phyloP scores from a whole-genome alignment of 73 alveolate genomes.

The Paramecium sexaurelia region DNA sequence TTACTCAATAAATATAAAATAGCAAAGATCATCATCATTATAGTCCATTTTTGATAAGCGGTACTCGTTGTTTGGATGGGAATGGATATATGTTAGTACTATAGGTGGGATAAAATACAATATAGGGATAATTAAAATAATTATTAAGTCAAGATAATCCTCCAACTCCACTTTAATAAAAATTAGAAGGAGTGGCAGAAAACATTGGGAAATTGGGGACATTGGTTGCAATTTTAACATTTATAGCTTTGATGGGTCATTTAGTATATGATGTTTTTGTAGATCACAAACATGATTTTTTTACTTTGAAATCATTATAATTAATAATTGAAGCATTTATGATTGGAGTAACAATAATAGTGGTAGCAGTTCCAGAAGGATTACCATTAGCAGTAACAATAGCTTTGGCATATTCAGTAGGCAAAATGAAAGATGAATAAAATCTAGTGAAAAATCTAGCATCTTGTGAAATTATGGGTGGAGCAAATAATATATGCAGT shows the following conservation, averaged over 20 bases:
- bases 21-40: neutral
- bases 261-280: slow-evolving; percentile 28
- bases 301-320: slow-evolving; percentile 33
- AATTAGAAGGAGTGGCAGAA: slow-evolving; percentile 90
- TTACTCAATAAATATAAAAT: neutral
- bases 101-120: slow-evolving; percentile 88
- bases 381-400: slow-evolving; percentile 98
- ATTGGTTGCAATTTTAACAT: slow-evolving; percentile 82
- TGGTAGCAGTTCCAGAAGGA: slow-evolving; percentile 99
- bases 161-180: slow-evolving; percentile 89
- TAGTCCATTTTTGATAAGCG: slow-evolving; percentile 79
- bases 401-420: slow-evolving; percentile 94
- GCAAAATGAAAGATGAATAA: slow-evolving; percentile 92
- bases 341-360: slow-evolving; percentile 88
- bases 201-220: slow-evolving; percentile 91
- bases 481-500: slow-evolving; percentile 93
- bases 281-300: slow-evolving; percentile 20
- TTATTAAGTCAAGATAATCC: slow-evolving; percentile 79
- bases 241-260: slow-evolving; percentile 78
- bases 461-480: slow-evolving; percentile 97
- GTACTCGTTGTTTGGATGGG: slow-evolving; percentile 87
- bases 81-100: slow-evolving; percentile 82
- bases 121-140: slow-evolving; percentile 82
- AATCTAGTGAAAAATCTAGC: slow-evolving; percentile 92
- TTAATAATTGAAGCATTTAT: slow-evolving; percentile 82